phyloP scores from a whole-genome alignment of 177 flowering plant genomes.

The Vitis hybrid region DNA sequence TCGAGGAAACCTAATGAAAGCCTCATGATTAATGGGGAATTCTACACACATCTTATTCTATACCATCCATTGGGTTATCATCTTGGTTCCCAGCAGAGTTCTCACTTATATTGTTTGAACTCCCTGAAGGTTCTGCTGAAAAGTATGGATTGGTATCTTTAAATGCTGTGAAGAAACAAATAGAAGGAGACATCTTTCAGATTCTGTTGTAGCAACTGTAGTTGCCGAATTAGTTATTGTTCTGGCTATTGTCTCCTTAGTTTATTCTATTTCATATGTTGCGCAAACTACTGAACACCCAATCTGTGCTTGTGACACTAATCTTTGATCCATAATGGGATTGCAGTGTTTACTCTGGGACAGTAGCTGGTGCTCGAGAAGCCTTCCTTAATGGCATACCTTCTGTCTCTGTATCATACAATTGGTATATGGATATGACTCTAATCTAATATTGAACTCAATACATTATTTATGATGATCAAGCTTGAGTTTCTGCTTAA shows the following conservation, averaged over 20 bases:
- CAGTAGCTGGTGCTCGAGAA: conserved; percentile 97
- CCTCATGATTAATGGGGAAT: not conserved
- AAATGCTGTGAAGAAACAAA: not conserved
- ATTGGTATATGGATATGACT: conserved; percentile 54
- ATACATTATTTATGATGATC: too few species aligned
- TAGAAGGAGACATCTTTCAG: not conserved
- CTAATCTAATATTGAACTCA: too few species aligned
- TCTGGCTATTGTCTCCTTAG: not conserved
- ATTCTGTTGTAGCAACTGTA: not conserved
- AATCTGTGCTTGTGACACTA: not conserved
- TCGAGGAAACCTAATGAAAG: not conserved
- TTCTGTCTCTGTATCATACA: conserved; percentile 75
- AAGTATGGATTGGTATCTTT: not conserved
- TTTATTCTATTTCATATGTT: not conserved
- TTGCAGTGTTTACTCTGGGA: conserved; percentile 90
- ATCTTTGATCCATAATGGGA: not conserved
- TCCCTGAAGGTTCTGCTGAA: not conserved
- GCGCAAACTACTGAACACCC: not conserved
- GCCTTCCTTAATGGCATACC: conserved; percentile 81
- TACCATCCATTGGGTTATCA: not conserved
- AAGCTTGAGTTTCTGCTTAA: too few species aligned
- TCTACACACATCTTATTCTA: not conserved
- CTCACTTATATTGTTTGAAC: not conserved
- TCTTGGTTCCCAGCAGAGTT: not conserved
- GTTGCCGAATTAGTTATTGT: not conserved